phyloP scores from a whole-genome alignment of 2,329 filamentous ascomycete genomes.

The Xylaria sp. region DNA sequence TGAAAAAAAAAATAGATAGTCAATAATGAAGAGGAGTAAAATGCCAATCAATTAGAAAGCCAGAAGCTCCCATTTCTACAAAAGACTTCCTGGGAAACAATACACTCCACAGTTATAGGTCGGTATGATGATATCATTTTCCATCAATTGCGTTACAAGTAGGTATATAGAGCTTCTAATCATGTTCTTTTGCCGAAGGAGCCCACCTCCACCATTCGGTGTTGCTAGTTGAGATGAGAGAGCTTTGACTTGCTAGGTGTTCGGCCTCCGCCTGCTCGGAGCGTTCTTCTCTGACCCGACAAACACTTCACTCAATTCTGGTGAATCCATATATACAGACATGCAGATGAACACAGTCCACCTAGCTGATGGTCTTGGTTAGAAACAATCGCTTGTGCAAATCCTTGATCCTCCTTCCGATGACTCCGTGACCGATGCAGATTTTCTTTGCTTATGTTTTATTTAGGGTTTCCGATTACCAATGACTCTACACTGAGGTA shows the following conservation, averaged over 20 bases:
- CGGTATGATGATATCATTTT: background rate
- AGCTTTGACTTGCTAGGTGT: background rate
- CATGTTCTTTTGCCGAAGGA: background rate
- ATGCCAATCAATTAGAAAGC: background rate
- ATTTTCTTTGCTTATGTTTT: slow-evolving; percentile 19
- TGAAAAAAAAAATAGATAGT: background rate
- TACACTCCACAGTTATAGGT: background rate
- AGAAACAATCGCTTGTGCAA: slow-evolving; percentile 36
- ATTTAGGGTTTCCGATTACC: background rate
- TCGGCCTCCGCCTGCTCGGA: background rate
- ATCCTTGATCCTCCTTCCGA: slow-evolving; percentile 31
- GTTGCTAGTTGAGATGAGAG: slow-evolving; percentile 1
- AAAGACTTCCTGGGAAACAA: background rate
- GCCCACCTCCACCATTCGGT: background rate
- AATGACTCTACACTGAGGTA: slow-evolving; percentile 21
- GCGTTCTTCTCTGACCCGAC: background rate
- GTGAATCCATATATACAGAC: slow-evolving; percentile 30
- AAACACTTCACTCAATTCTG: background rate
- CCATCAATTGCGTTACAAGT: background rate
- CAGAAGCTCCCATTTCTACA: background rate
- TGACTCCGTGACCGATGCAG: slow-evolving; percentile 44
- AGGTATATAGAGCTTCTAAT: slow-evolving; percentile 5
- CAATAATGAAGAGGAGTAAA: background rate
- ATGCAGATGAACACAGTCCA: slow-evolving; percentile 6
- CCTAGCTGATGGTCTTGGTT: background rate